Percentiles rank a stretch among this genome's conserved stretches.
Conservation (phyloP, 2,329 filamentous ascomycete genomes). For the Mycosphaerelloides madeirae region DNA sequence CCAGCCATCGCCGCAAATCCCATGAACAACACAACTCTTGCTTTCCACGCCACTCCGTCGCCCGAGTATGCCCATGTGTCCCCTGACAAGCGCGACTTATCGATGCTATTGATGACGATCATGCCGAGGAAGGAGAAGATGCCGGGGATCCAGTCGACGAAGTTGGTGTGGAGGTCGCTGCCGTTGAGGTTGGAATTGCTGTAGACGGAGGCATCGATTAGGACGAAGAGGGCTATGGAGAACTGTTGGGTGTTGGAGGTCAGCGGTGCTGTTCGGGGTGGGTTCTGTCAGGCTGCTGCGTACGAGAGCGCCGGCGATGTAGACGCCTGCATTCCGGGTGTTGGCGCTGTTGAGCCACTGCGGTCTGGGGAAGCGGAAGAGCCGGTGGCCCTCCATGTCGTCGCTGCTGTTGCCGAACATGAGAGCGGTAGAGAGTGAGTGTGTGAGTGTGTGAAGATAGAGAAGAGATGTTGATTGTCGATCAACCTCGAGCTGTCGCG, state of each 20-base stretch:
- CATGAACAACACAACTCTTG: slow-evolving; percentile 62
- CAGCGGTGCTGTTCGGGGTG: not conserved
- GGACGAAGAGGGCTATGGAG: slow-evolving; percentile 64
- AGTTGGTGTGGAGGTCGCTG: slow-evolving; percentile 58
- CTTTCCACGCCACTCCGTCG: slow-evolving; percentile 66
- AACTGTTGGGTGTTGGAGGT: slow-evolving; percentile 46
- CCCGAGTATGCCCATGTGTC: slow-evolving; percentile 61
- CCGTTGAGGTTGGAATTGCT: slow-evolving; percentile 59
- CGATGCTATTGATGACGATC: slow-evolving; percentile 68
- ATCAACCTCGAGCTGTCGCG: no score
- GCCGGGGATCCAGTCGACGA: slow-evolving; percentile 67
- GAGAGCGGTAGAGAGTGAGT: not conserved
- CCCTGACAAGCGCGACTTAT: slow-evolving; percentile 60
- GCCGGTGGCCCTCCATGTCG: slow-evolving; percentile 39
- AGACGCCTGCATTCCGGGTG: slow-evolving; percentile 61
- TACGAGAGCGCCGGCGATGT: slow-evolving; percentile 62
- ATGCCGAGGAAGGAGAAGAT: slow-evolving; percentile 67
- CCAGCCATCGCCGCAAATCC: slow-evolving; percentile 66
- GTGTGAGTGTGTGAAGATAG: no score
- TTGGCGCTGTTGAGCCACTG: slow-evolving; percentile 63
- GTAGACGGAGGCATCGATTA: slow-evolving; percentile 62
- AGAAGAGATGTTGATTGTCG: no score
- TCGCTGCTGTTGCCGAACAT: slow-evolving; percentile 6
- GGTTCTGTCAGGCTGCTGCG: slow-evolving; percentile 15
- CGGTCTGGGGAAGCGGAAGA: slow-evolving; percentile 64